Conservation (phyloP, 2,329 filamentous ascomycete species). For the Thelonectria discophora region DNA sequence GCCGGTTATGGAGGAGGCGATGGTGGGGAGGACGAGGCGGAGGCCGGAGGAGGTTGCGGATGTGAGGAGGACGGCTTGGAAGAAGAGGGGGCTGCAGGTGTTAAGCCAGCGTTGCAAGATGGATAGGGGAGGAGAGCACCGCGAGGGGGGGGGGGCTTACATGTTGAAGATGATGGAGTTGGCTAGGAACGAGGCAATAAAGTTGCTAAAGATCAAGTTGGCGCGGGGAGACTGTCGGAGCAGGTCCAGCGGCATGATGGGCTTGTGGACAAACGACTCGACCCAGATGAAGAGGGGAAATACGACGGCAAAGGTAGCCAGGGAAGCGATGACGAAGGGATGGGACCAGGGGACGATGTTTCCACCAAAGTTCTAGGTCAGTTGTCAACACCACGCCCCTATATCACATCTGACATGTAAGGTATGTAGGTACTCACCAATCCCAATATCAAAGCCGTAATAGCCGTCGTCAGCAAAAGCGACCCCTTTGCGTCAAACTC, state of each 20-base stretch:
- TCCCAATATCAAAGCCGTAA: slow-evolving; percentile 67
- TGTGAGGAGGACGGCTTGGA: slow-evolving; percentile 77
- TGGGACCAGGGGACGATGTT: slow-evolving; percentile 70
- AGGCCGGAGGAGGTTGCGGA: slow-evolving; percentile 77
- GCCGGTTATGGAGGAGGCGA: slow-evolving; percentile 64
- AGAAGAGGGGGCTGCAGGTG: slow-evolving; percentile 70
- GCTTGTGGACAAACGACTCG: slow-evolving; percentile 59
- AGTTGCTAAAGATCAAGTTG: slow-evolving; percentile 66
- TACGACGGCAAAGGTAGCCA: slow-evolving; percentile 56
- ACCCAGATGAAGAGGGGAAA: slow-evolving; percentile 63
- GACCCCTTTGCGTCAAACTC: slow-evolving; percentile 68
- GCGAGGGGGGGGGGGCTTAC: slow-evolving; percentile 44
- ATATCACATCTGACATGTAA: too few relatives aligned
- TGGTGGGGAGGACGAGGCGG: slow-evolving; percentile 70
- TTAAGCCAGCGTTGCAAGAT: neutral
- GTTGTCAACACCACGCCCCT: too few relatives aligned
- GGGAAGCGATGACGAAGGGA: slow-evolving; percentile 63
- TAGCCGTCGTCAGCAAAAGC: slow-evolving; percentile 59
- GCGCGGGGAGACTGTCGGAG: slow-evolving; percentile 60
- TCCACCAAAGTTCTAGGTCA: slow-evolving; percentile 65
- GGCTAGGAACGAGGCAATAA: slow-evolving; percentile 58
- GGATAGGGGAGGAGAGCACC: neutral
- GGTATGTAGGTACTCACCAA: too few relatives aligned
- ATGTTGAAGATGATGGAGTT: slow-evolving; percentile 70
- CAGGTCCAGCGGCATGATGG: slow-evolving; percentile 68